phyloP scores from a whole-genome alignment of 805 yeast species.

The Limtongia smithiae region DNA sequence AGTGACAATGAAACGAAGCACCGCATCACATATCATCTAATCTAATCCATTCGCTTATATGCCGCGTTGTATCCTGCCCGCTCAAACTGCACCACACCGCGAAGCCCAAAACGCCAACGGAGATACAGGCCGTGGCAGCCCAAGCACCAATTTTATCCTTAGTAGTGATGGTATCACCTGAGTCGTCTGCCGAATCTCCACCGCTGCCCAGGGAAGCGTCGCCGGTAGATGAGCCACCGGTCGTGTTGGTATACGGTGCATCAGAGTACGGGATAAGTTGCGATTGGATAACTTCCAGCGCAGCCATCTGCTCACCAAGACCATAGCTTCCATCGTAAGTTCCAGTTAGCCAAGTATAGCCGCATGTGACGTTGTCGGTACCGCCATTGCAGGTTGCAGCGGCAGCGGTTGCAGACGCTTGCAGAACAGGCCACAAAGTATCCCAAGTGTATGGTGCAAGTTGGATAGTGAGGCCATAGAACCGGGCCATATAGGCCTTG shows the following conservation, averaged over 20 bases:
- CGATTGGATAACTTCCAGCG: conserved; percentile 60
- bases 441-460: conserved; percentile 55
- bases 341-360: conserved; percentile 59
- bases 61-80: conserved; percentile 17
- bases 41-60: conserved; percentile 22
- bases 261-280: conserved; percentile 41
- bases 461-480: conserved; percentile 59
- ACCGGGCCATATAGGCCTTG: conserved; percentile 65
- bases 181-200: conserved; percentile 31
- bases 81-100: conserved; percentile 67
- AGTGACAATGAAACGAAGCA: no score
- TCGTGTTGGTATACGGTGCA: conserved; percentile 58
- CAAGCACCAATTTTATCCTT: conserved; percentile 90
- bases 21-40: conserved; percentile 17
- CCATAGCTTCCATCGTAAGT: conserved; percentile 70
- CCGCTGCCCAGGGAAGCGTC: conserved; percentile 64
- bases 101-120: conserved; percentile 59
- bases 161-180: conserved; percentile 43
- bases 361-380: conserved; percentile 76
- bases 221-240: conserved; percentile 72
- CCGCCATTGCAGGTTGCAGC: conserved; percentile 81
- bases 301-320: conserved; percentile 80
- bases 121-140: conserved; percentile 69
- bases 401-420: conserved; percentile 62
- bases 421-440: conserved; percentile 46